Percentiles rank a stretch among this genome's conserved stretches.
phyloP scores from a whole-genome alignment of 441 rosid species.

The Kokia cookei region DNA sequence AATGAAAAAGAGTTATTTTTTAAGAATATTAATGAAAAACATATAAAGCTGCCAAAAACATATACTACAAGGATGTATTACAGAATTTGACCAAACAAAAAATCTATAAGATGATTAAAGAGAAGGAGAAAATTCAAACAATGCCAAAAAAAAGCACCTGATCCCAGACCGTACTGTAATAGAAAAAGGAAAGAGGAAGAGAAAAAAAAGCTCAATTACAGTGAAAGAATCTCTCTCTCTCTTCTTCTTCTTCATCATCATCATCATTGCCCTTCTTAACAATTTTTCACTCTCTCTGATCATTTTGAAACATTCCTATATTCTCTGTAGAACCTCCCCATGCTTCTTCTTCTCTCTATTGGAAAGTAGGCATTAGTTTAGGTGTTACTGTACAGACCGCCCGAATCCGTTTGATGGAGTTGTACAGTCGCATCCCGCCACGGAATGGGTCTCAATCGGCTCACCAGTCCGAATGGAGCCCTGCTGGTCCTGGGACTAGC shows the following conservation, averaged over 20 bases:
- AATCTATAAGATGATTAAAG: not conserved
- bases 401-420: conserved; percentile 38
- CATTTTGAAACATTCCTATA: conserved; percentile 14
- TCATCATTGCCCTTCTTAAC: not conserved
- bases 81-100: not conserved
- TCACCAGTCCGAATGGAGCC: conserved; percentile 46
- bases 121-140: not conserved
- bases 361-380: conserved; percentile 10
- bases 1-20: too few relatives aligned
- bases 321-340: not conserved
- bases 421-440: conserved; percentile 56
- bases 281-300: conserved; percentile 15
- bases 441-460: conserved; percentile 55
- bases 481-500: conserved; percentile 41
- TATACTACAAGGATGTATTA: too few relatives aligned
- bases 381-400: conserved; percentile 36
- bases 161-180: conserved; percentile 36
- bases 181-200: conserved; percentile 20
- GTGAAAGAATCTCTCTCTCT: conserved; percentile 15
- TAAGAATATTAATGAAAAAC: too few relatives aligned
- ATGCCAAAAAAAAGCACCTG: conserved; percentile 6
- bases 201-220: conserved; percentile 16
- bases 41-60: too few relatives aligned
- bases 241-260: not conserved
- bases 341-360: not conserved